Conservation (phyloP, 2,329 filamentous ascomycete genomes). For the Cladosporium cucumerinum region DNA sequence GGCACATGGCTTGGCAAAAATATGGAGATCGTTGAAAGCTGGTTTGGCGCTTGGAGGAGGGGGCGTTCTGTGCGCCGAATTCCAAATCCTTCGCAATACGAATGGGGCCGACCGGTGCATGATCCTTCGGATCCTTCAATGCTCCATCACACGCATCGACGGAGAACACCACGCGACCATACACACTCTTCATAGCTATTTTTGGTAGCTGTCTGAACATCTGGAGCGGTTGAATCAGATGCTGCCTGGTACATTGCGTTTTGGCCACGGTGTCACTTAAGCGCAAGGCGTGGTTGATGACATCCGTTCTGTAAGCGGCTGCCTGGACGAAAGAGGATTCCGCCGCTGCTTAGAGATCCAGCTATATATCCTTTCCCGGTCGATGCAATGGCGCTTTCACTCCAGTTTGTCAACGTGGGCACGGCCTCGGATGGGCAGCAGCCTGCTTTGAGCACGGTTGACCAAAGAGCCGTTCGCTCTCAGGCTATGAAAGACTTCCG, state of each 20-base stretch:
- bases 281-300: background rate
- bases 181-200: background rate
- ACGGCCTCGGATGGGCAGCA: background rate
- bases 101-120: background rate
- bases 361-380: background rate
- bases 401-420: background rate
- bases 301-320: background rate
- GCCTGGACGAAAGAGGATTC: background rate
- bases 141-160: background rate
- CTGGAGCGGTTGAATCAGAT: background rate
- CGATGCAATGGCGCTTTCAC: background rate
- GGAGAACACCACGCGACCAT: background rate
- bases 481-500: conserved; percentile 1
- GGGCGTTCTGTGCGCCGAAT: background rate
- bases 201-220: background rate
- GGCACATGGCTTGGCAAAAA: background rate
- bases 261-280: background rate
- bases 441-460: background rate
- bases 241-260: background rate
- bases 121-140: background rate
- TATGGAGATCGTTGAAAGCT: background rate
- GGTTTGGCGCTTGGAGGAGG: background rate
- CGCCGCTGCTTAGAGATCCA: background rate
- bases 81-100: background rate
- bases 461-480: conserved; percentile 2